Conservation (phyloP, 1,139 yeast genomes). For the Blastobotrys buckinghamii region DNA sequence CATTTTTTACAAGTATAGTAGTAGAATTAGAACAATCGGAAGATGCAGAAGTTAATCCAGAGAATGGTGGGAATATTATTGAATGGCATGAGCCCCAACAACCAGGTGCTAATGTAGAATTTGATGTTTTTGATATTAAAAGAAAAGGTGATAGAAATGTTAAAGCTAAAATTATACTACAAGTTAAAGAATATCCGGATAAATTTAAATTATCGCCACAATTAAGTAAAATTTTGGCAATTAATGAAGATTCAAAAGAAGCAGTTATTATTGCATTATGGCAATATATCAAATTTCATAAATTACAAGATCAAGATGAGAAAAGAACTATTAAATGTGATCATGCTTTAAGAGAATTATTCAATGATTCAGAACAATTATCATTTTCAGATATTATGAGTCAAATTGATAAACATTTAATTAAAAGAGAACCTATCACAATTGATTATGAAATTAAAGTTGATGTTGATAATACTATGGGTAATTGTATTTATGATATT, state of each 20-base stretch:
- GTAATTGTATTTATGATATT: constrained; percentile 74
- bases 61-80: constrained; percentile 37
- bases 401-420: constrained; percentile 54
- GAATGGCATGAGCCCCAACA: constrained; percentile 60
- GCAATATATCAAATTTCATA: constrained; percentile 79
- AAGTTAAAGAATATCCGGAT: constrained; percentile 68
- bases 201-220: constrained; percentile 58
- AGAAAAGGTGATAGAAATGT: constrained; percentile 69
- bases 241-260: constrained; percentile 74
- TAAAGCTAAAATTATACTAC: constrained; percentile 65
- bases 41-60: constrained; percentile 33
- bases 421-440: constrained; percentile 73
- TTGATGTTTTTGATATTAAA: constrained; percentile 86
- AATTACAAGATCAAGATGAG: constrained; percentile 53
- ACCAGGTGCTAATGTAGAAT: constrained; percentile 38
- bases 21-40: constrained; percentile 54
- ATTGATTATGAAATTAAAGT: constrained; percentile 72
- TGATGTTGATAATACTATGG: constrained; percentile 69
- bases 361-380: constrained; percentile 32
- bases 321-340: constrained; percentile 62
- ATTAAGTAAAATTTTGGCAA: constrained; percentile 66
- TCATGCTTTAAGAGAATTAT: constrained; percentile 51
- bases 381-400: constrained; percentile 73
- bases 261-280: constrained; percentile 80
- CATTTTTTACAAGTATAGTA: constrained; percentile 77